Percentiles rank a stretch among this genome's conserved stretches.
Conservation (phyloP, 2,329 filamentous ascomycete species). For the Stagonosporopsis cucurbitacearum region DNA sequence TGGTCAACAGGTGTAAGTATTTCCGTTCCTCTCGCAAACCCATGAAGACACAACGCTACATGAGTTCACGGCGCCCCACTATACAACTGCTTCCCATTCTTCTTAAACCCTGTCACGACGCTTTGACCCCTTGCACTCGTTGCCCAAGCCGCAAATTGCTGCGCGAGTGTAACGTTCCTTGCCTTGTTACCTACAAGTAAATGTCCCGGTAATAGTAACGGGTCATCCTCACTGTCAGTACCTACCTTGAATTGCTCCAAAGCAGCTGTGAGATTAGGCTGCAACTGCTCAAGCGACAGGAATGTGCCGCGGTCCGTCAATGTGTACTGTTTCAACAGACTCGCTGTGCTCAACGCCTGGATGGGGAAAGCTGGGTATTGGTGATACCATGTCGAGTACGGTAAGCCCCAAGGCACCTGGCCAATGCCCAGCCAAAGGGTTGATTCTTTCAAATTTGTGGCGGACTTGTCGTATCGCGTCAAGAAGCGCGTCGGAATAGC, state of each 20-base stretch:
- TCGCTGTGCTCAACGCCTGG: constrained; percentile 54
- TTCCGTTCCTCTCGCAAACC: too few relatives aligned
- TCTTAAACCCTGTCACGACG: constrained; percentile 49
- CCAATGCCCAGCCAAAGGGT: constrained; percentile 56
- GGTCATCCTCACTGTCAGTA: constrained; percentile 47
- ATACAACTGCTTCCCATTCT: constrained; percentile 50
- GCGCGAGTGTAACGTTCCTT: constrained; percentile 43
- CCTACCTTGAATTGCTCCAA: constrained; percentile 49
- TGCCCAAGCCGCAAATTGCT: constrained; percentile 52
- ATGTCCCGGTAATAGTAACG: constrained; percentile 54
- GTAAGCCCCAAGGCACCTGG: constrained; percentile 56
- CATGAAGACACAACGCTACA: not conserved
- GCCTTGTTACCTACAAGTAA: constrained; percentile 49
- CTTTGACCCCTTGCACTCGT: constrained; percentile 46
- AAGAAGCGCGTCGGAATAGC: constrained; percentile 52
- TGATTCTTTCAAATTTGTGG: constrained; percentile 58
- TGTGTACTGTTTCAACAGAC: constrained; percentile 54
- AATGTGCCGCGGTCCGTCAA: constrained; percentile 57
- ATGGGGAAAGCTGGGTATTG: constrained; percentile 56
- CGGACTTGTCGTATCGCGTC: constrained; percentile 57
- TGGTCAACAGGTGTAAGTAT: too few relatives aligned
- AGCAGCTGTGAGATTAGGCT: constrained; percentile 38
- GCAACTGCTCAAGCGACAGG: constrained; percentile 44
- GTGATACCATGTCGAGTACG: constrained; percentile 58
- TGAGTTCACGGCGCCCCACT: constrained; percentile 39